Conservation (phyloP, 176 grass and related monocot species). For the Hyparrhenia diplandra region DNA sequence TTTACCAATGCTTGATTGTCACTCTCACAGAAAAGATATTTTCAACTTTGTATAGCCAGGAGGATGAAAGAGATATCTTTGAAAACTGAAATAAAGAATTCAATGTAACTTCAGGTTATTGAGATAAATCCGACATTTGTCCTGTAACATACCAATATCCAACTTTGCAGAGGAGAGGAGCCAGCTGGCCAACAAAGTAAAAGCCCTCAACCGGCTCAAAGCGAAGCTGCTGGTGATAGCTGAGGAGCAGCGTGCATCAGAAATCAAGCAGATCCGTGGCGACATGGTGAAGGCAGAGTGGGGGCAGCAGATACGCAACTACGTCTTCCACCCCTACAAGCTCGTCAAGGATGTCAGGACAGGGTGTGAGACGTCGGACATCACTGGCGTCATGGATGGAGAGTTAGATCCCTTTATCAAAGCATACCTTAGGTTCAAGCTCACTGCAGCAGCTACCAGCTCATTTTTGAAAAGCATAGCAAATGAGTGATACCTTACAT, state of each 20-base stretch:
- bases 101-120: background rate
- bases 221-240: slow-evolving; percentile 85
- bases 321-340: slow-evolving; percentile 98
- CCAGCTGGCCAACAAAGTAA: slow-evolving; percentile 90
- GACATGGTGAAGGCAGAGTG: slow-evolving; percentile 93
- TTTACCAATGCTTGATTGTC: background rate
- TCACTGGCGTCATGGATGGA: slow-evolving; percentile 76
- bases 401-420: slow-evolving; percentile 79
- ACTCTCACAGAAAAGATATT: background rate
- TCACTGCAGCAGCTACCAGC: slow-evolving; percentile 7
- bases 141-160: background rate
- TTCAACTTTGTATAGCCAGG: background rate
- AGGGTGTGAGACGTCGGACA: slow-evolving; percentile 60
- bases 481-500: background rate
- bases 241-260: slow-evolving; percentile 82
- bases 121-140: slow-evolving; percentile 24
- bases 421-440: slow-evolving; percentile 77
- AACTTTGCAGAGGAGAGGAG: slow-evolving; percentile 84
- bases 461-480: slow-evolving; percentile 26
- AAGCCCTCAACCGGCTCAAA: slow-evolving; percentile 81
- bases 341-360: slow-evolving; percentile 94
- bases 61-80: background rate
- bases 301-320: slow-evolving; percentile 99
- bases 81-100: slow-evolving; percentile 2
- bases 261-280: slow-evolving; percentile 92